Conservation (phyloP, 805 yeast species). For the Zygoascus biomembranicola region DNA sequence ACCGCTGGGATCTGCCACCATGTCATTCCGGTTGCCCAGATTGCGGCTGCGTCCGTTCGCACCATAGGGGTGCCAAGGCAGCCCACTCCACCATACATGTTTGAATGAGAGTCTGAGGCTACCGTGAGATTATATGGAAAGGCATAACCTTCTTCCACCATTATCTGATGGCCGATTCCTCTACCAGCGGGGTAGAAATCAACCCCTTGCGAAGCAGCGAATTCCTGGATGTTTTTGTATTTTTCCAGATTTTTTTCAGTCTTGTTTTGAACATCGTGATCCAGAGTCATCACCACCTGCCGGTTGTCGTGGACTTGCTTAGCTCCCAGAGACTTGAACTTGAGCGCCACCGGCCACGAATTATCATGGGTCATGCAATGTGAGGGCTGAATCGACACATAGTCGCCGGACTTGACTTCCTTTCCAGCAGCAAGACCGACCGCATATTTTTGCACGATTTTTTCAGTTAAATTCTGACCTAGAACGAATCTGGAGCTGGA, state of each 20-base stretch:
- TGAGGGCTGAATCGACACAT: constrained; percentile 88
- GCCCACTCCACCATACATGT: constrained; percentile 96
- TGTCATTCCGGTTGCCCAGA: constrained; percentile 99
- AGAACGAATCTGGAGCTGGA: constrained; percentile 6
- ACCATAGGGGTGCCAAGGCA: constrained; percentile 95
- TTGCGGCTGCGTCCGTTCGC: constrained; percentile 97
- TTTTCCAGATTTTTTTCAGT: constrained; percentile 80
- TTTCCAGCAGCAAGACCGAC: constrained; percentile 76
- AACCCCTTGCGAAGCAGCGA: constrained; percentile 83
- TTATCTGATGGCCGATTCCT: constrained; percentile 98
- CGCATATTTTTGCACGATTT: constrained; percentile 88
- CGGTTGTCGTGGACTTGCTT: constrained; percentile 69
- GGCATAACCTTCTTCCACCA: constrained; percentile 98
- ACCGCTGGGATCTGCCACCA: constrained; percentile 99
- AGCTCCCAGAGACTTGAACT: constrained; percentile 93
- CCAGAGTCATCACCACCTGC: constrained; percentile 93
- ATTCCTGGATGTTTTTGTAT: constrained; percentile 79
- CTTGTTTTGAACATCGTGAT: constrained; percentile 96
- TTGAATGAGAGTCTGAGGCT: constrained; percentile 96
- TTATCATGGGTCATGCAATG: constrained; percentile 99
- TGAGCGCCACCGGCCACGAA: constrained; percentile 98
- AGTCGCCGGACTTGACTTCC: constrained; percentile 80
- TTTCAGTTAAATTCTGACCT: constrained; percentile 84
- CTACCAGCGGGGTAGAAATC: constrained; percentile 98
- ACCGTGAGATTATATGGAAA: constrained; percentile 90